Evolutionary conservation across 345 rosid species (phyloP).

Genomic region (Aquilaria malaccensis): DNA sequence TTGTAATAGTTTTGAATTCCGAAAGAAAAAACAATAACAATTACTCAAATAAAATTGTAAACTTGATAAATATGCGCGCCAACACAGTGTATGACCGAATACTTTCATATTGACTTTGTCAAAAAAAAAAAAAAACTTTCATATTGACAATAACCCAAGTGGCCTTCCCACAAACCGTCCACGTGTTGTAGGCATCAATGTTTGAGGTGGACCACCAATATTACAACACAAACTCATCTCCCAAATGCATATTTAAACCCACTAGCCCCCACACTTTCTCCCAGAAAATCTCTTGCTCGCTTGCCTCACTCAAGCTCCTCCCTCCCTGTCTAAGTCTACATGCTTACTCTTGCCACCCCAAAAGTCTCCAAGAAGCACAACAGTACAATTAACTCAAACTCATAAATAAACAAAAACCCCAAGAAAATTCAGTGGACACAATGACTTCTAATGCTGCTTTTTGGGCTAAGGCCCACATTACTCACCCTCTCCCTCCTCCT

Average conservation of each 20-base stretch:
- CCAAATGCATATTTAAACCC: conserved; percentile 20
- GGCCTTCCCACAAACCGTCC: conserved; percentile 25
- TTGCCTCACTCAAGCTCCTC: neutral
- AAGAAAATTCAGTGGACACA: neutral
- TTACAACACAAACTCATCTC: neutral
- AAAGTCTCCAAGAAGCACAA: neutral
- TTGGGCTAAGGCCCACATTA: conserved; percentile 33
- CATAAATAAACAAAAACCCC: neutral
- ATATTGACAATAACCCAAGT: conserved; percentile 16
- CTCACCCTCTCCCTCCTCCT: conserved; percentile 23
- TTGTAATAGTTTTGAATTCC: too few species aligned
- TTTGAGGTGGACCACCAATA: conserved; percentile 35
- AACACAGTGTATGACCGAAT: too few species aligned
- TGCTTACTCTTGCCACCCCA: neutral
- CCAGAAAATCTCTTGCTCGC: conserved; percentile 6
- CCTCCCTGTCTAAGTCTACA: neutral
- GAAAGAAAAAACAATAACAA: too few species aligned
- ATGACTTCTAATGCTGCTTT: conserved; percentile 35
- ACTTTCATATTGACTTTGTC: too few species aligned
- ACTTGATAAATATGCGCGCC: too few species aligned
- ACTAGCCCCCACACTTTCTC: conserved; percentile 8
- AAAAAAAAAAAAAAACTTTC: too few species aligned
- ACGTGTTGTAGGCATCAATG: conserved; percentile 33
- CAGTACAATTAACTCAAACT: neutral
- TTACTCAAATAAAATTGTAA: too few species aligned